A percentile compares a stretch with the other conserved stretches of the same genome.
Conservation (phyloP, 179 eudicot genomes). For the Actinidia polygama region DNA sequence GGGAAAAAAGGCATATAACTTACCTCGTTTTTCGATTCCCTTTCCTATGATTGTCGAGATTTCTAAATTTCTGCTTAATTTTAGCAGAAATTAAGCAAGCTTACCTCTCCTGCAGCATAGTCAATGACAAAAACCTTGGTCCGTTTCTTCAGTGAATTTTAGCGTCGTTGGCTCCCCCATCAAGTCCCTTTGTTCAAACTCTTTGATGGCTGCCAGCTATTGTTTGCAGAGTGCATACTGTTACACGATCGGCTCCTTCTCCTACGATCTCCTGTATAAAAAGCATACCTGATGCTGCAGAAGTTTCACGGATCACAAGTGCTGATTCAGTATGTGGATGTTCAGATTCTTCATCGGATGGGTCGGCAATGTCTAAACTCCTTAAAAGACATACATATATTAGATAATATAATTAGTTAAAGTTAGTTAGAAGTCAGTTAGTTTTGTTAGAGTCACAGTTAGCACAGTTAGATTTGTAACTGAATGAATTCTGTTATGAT, state of each 20-base stretch:
- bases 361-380: constrained; percentile 23
- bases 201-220: constrained; percentile 25
- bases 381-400: constrained; percentile 72
- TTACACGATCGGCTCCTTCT: constrained; percentile 60
- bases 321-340: constrained; percentile 35
- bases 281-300: constrained; percentile 39
- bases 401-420: too few species aligned
- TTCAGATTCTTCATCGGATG: constrained; percentile 36
- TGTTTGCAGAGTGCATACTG: constrained; percentile 34
- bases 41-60: neutral
- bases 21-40: too few species aligned
- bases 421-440: too few species aligned
- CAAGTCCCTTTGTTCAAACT: constrained; percentile 8
- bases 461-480: too few species aligned
- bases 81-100: neutral
- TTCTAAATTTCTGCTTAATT: neutral
- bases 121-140: neutral
- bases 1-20: too few species aligned
- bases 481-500: too few species aligned
- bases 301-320: constrained; percentile 46
- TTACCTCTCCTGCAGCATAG: constrained; percentile 16
- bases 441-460: too few species aligned
- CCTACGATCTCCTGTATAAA: constrained; percentile 57
- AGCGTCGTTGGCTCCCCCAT: neutral
- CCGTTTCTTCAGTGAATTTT: neutral